Conservation (phyloP, 2,329 filamentous ascomycete genomes). For the Hysterium pulicare region DNA sequence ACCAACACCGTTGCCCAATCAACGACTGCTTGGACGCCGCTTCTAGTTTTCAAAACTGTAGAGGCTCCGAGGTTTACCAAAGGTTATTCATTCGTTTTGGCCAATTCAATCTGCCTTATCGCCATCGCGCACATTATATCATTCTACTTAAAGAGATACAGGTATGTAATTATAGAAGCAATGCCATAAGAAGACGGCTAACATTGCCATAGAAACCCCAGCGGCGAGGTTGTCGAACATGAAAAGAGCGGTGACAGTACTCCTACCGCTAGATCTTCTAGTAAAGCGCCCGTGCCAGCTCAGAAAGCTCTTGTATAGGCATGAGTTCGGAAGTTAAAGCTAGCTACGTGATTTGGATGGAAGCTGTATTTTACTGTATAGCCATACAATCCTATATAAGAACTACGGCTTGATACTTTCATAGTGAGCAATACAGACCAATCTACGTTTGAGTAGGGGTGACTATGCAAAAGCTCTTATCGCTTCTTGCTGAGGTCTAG, state of each 20-base stretch:
- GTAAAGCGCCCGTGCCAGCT: neutral
- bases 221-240: conserved; percentile 16
- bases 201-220: conserved; percentile 43
- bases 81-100: conserved; percentile 43
- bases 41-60: conserved; percentile 50
- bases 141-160: conserved; percentile 9
- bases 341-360: too few relatives aligned
- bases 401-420: neutral
- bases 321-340: neutral
- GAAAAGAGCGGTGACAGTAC: neutral
- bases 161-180: conserved; percentile 12
- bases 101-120: conserved; percentile 38
- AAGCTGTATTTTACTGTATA: too few relatives aligned
- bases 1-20: conserved; percentile 55
- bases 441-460: too few relatives aligned
- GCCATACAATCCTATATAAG: neutral
- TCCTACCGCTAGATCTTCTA: neutral
- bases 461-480: too few relatives aligned
- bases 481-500: too few relatives aligned
- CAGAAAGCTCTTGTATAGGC: neutral
- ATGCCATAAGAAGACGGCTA: conserved; percentile 23
- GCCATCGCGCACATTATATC: conserved; percentile 18
- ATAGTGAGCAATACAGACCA: too few relatives aligned
- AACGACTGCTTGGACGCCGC: conserved; percentile 55
- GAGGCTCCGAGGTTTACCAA: conserved; percentile 44